Conservation (phyloP, 75 land plant genomes). For the Larix kaempferi region DNA sequence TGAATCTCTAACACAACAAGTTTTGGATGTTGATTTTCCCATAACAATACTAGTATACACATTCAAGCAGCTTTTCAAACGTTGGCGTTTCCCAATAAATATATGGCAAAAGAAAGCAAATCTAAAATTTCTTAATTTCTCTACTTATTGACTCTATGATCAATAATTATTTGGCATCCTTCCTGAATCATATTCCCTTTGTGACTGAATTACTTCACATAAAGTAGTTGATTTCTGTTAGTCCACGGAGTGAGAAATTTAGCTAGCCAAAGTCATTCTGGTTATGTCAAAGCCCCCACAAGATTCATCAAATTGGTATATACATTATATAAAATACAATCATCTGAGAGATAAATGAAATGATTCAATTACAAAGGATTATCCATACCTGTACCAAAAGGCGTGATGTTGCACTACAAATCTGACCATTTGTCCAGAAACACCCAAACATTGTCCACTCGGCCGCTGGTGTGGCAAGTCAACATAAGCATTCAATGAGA, state of each 20-base stretch:
- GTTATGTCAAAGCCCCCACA: neutral
- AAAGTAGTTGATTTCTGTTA: neutral
- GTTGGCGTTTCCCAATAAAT: too few relatives aligned
- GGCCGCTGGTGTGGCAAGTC: constrained; percentile 54
- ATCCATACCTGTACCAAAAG: constrained; percentile 86
- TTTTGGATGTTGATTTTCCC: too few relatives aligned
- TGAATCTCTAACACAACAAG: too few relatives aligned
- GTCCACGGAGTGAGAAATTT: neutral
- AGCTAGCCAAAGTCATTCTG: neutral
- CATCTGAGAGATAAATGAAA: neutral
- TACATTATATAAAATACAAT: neutral
- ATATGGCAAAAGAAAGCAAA: too few relatives aligned
- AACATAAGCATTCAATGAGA: neutral
- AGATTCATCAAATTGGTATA: neutral
- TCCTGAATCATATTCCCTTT: neutral
- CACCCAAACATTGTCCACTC: constrained; percentile 97
- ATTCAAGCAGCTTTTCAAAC: too few relatives aligned
- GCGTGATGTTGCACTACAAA: constrained; percentile 99
- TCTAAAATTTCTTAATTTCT: too few relatives aligned
- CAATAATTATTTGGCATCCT: neutral
- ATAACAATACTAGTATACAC: too few relatives aligned
- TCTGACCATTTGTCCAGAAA: constrained; percentile 99
- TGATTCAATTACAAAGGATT: neutral
- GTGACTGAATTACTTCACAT: neutral
- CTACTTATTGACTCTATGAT: neutral